Percentiles rank a stretch among this genome's conserved stretches.
These are phyloP conservation scores for Lachancea quebecensis DNA, from an alignment of 805 yeast genomes.

Conservation along the genomic window DNA sequence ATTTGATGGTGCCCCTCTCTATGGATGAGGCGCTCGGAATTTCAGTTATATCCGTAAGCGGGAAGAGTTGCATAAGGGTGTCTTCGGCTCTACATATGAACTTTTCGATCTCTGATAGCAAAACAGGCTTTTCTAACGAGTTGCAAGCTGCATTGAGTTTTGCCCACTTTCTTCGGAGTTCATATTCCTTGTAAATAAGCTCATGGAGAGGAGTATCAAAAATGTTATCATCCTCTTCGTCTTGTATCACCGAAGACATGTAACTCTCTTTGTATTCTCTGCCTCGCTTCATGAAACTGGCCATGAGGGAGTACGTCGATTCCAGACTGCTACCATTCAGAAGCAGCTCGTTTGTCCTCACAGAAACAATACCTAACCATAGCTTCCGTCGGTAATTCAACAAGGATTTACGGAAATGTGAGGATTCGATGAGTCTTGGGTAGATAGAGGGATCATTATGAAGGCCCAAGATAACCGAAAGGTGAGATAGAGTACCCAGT, in stretches of 20 bases:
- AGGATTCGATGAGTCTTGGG: background rate
- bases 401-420: background rate
- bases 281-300: background rate
- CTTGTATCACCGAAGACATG: constrained; percentile 1
- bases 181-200: constrained; percentile 2
- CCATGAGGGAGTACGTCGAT: background rate
- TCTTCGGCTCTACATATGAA: background rate
- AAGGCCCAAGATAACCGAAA: constrained; percentile 5
- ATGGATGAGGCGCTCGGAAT: background rate
- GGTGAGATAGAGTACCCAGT: background rate
- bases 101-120: background rate
- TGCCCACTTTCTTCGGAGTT: background rate
- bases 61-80: background rate
- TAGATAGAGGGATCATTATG: constrained; percentile 8
- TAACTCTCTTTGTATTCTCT: background rate
- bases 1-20: background rate
- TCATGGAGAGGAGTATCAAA: constrained; percentile 6
- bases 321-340: constrained; percentile 1
- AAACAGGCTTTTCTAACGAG: background rate
- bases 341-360: constrained; percentile 1
- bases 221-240: background rate
- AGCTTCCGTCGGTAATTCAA: constrained; percentile 8
- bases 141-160: background rate
- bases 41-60: background rate
- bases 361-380: constrained; percentile 4